Conservation (phyloP, 2,329 filamentous ascomycete species). For the Fusarium stilboides region DNA sequence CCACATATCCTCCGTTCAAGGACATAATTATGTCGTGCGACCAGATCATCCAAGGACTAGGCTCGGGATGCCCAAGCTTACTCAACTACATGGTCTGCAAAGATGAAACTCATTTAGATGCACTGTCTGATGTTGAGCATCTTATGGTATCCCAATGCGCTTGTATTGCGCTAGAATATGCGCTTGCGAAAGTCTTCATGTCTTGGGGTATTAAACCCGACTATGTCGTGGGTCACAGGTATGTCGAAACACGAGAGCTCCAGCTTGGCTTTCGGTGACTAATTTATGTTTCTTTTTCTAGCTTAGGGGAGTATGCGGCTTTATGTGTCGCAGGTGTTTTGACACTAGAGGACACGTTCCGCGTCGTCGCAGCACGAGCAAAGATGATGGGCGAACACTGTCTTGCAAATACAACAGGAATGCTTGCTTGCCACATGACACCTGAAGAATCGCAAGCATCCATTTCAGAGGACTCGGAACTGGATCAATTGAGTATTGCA, state of each 20-base stretch:
- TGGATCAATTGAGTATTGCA: neutral
- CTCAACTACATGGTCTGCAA: neutral
- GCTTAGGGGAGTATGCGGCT: conserved; percentile 9
- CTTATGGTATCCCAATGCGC: conserved; percentile 4
- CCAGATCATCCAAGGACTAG: neutral
- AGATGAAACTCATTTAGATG: neutral
- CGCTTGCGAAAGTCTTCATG: neutral
- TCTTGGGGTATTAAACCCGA: conserved; percentile 2
- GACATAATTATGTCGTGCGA: neutral
- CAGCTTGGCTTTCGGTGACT: neutral
- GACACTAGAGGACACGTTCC: neutral
- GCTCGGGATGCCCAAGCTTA: neutral
- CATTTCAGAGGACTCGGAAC: neutral
- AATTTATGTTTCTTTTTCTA: neutral
- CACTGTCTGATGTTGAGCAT: neutral
- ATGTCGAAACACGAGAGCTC: neutral
- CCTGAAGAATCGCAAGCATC: neutral
- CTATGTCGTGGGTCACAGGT: conserved; percentile 11
- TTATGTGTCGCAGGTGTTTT: neutral
- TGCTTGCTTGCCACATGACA: conserved; percentile 1
- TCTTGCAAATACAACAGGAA: neutral
- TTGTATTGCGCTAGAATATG: neutral
- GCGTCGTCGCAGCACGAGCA: neutral
- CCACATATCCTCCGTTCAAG: neutral
- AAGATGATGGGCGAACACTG: conserved; percentile 1